phyloP scores from a whole-genome alignment of 176 grass and related monocot genomes.

The Oryza glumipatula region DNA sequence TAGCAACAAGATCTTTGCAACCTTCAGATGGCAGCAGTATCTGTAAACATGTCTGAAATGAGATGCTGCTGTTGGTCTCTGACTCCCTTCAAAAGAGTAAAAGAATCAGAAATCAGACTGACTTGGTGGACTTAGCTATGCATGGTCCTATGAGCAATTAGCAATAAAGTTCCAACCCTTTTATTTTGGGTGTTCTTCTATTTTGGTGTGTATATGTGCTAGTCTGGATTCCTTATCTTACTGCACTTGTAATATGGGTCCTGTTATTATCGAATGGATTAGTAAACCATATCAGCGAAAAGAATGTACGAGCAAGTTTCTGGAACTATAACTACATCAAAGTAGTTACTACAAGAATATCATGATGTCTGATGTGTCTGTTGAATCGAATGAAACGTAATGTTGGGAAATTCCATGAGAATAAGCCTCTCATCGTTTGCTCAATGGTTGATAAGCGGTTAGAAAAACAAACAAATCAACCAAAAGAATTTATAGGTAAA shows the following conservation, averaged over 20 bases:
- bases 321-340: constrained; percentile 22
- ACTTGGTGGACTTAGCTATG: constrained; percentile 21
- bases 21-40: constrained; percentile 24
- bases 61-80: constrained; percentile 29
- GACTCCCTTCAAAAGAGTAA: constrained; percentile 6
- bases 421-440: too few species aligned
- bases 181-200: neutral
- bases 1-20: constrained; percentile 21
- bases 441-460: too few species aligned
- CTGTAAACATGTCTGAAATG: constrained; percentile 18
- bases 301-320: neutral
- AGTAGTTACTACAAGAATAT: neutral
- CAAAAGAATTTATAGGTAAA: too few species aligned
- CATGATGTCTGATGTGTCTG: neutral
- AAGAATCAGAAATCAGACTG: constrained; percentile 33
- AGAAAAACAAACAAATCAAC: too few species aligned
- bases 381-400: too few species aligned
- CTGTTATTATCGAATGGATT: neutral
- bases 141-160: constrained; percentile 7
- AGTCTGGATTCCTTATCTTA: neutral
- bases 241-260: neutral
- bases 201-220: constrained; percentile 22
- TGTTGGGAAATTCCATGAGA: too few species aligned
- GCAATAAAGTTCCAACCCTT: neutral
- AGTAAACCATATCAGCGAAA: neutral